Evolutionary conservation across 2,329 filamentous ascomycete genomes (phyloP).

Genomic region (Colletotrichum abscissum): DNA sequence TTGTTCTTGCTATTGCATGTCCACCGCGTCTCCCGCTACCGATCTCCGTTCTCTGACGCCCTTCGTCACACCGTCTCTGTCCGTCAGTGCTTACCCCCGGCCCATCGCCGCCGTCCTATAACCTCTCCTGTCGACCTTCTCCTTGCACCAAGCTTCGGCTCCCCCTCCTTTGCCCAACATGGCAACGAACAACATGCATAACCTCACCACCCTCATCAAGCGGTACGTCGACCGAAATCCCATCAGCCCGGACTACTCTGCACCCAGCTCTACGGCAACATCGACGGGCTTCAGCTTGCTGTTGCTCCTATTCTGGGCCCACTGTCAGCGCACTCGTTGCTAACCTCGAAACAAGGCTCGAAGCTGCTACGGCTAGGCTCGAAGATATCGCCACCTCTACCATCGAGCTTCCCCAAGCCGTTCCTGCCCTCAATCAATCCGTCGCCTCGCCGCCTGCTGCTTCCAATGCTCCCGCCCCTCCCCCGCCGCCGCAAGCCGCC

Average conservation of each 20-base stretch:
- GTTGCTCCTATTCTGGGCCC: not conserved
- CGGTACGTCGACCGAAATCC: constrained; percentile 69
- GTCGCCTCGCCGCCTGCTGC: constrained; percentile 45
- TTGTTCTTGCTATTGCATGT: not conserved
- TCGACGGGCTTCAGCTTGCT: not conserved
- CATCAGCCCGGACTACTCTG: constrained; percentile 24
- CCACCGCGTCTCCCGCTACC: not conserved
- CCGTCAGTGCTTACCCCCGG: not conserved
- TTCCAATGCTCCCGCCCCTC: constrained; percentile 46
- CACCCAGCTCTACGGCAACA: not conserved
- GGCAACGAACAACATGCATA: constrained; percentile 90
- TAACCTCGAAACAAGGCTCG: constrained; percentile 77
- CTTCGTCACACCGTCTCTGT: constrained; percentile 21
- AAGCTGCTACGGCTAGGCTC: constrained; percentile 94
- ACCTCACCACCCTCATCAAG: constrained; percentile 97
- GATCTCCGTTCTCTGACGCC: not conserved
- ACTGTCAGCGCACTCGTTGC: constrained; percentile 41
- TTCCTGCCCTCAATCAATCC: constrained; percentile 56
- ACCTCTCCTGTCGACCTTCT: not conserved
- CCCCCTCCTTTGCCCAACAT: constrained; percentile 54
- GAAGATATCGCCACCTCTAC: constrained; percentile 93
- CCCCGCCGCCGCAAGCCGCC: constrained; percentile 45
- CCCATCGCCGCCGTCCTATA: constrained; percentile 7
- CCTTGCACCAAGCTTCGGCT: constrained; percentile 14
- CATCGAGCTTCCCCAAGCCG: constrained; percentile 67